Conservation (phyloP, 306 rosid species). For the Prunus kanzakura region DNA sequence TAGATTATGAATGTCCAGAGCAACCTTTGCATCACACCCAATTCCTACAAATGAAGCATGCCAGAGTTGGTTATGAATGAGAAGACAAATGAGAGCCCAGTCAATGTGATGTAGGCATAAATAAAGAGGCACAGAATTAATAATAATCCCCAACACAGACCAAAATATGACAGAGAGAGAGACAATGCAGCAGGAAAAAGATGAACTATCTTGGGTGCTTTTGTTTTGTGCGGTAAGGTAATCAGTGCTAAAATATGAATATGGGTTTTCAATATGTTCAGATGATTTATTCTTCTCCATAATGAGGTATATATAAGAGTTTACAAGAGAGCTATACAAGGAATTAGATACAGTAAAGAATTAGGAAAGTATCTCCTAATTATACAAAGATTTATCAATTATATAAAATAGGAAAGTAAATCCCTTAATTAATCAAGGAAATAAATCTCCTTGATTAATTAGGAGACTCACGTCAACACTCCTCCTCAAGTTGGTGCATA, state of each 20-base stretch:
- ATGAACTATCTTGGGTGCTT: constrained; percentile 25
- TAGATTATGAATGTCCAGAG: constrained; percentile 93
- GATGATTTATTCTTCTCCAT: no score
- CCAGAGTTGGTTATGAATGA: constrained; percentile 23
- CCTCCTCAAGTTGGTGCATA: no score
- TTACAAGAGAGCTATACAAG: no score
- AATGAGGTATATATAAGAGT: no score
- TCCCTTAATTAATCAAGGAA: no score
- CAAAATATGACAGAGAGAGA: constrained; percentile 16
- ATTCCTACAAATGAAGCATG: constrained; percentile 55
- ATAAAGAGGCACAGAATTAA: not conserved
- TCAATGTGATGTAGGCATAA: not conserved
- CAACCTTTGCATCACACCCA: constrained; percentile 99
- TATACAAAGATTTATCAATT: no score
- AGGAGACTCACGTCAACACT: no score
- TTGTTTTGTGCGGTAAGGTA: not conserved
- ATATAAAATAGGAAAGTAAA: no score
- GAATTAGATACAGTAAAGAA: no score
- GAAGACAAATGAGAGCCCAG: constrained; percentile 1
- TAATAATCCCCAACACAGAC: not conserved
- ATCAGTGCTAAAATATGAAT: not conserved
- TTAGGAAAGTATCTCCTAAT: no score
- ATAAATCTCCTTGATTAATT: no score
- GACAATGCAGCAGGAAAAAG: constrained; percentile 18
- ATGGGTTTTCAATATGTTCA: no score